Evolutionary conservation across 805 yeast species (phyloP).

Genomic region (Ogataea neopini): DNA sequence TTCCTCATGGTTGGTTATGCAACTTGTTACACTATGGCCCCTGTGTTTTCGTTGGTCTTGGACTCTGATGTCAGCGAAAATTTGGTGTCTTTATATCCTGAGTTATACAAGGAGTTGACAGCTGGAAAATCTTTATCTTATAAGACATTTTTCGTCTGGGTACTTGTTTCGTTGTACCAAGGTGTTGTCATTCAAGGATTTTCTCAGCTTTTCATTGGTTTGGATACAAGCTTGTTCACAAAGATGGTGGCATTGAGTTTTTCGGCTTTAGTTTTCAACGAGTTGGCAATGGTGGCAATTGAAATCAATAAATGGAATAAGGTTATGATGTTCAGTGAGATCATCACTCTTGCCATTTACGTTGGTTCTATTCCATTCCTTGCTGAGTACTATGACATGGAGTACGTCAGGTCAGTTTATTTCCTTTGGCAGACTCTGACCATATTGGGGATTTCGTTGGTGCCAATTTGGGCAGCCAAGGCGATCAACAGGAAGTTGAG

Average conservation of each 20-base stretch:
- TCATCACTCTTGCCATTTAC: constrained; percentile 67
- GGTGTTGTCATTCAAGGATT: constrained; percentile 83
- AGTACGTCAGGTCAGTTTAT: constrained; percentile 53
- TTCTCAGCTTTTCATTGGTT: constrained; percentile 74
- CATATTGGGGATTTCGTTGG: constrained; percentile 65
- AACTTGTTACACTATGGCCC: constrained; percentile 96
- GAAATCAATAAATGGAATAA: constrained; percentile 92
- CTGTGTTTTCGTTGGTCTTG: constrained; percentile 89
- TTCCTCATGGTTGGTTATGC: constrained; percentile 99
- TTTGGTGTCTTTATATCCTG: constrained; percentile 89
- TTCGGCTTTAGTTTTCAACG: constrained; percentile 77
- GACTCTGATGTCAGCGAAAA: constrained; percentile 91
- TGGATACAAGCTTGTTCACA: constrained; percentile 53
- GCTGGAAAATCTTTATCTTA: constrained; percentile 85
- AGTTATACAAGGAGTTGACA: constrained; percentile 87
- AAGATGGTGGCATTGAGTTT: constrained; percentile 86
- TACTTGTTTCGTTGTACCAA: constrained; percentile 83
- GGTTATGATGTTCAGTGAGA: constrained; percentile 70
- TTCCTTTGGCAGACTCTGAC: constrained; percentile 71
- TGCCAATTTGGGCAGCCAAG: constrained; percentile 90
- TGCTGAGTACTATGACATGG: constrained; percentile 80
- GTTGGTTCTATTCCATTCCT: constrained; percentile 80
- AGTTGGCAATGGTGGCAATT: constrained; percentile 88
- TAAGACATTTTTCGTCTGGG: constrained; percentile 90
- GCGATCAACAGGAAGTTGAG: constrained; percentile 70